Evolutionary conservation across 2,329 filamentous ascomycete genomes (phyloP).

Genomic region (Malbranchea zuffiana): DNA sequence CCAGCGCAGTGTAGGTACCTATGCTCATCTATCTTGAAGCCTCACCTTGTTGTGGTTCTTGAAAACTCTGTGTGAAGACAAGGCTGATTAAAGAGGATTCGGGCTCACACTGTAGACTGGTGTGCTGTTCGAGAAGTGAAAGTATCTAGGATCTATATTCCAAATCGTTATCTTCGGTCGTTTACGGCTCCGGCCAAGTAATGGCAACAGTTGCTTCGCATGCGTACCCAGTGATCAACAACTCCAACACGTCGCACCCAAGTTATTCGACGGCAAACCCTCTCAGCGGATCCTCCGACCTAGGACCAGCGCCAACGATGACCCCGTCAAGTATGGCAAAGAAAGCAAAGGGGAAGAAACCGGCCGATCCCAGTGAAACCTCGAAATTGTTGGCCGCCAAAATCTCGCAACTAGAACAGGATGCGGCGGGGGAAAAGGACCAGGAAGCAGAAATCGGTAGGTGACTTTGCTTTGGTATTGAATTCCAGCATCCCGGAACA

Average conservation of each 20-base stretch:
- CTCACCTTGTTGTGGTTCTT: neutral
- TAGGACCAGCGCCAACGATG: constrained; percentile 23
- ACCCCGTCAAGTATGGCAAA: constrained; percentile 49
- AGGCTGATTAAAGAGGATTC: neutral
- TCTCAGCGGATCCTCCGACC: constrained; percentile 15
- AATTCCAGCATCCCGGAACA: neutral
- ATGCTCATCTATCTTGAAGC: neutral
- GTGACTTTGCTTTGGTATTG: constrained; percentile 26
- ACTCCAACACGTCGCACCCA: constrained; percentile 5
- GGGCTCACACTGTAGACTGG: no score
- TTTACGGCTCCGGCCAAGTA: constrained; percentile 5
- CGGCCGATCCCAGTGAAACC: constrained; percentile 73
- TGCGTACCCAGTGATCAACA: constrained; percentile 1
- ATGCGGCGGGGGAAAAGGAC: constrained; percentile 86
- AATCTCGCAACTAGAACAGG: constrained; percentile 89
- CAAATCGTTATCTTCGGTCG: constrained; percentile 5
- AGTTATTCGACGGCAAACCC: constrained; percentile 6
- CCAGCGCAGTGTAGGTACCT: neutral
- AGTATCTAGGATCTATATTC: no score
- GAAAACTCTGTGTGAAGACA: constrained; percentile 7
- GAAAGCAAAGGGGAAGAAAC: constrained; percentile 77
- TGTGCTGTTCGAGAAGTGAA: no score
- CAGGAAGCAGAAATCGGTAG: constrained; percentile 91
- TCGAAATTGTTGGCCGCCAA: constrained; percentile 84
- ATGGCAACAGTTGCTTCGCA: constrained; percentile 9